phyloP scores from a whole-genome alignment of 1,284 basidiomycete genomes.

The Cryptococcus sp. region DNA sequence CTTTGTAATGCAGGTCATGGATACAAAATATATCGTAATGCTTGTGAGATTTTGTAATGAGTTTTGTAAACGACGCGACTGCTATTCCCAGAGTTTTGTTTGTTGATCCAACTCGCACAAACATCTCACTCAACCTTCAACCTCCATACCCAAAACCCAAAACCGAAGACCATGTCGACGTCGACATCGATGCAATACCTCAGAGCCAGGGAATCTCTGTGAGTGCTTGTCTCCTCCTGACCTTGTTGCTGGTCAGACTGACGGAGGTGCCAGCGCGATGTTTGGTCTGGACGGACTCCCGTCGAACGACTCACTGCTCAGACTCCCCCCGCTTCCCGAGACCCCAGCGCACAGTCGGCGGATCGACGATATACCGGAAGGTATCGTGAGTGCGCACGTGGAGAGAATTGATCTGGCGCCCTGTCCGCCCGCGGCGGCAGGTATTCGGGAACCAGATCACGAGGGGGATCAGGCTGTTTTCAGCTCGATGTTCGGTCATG shows the following conservation, averaged over 20 bases:
- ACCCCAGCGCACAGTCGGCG: constrained; percentile 16
- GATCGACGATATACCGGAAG: constrained; percentile 10
- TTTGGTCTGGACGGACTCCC: constrained; percentile 11
- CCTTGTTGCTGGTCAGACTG: background rate
- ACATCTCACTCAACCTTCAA: too few relatives aligned
- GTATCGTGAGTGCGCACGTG: background rate
- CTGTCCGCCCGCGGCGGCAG: too few relatives aligned
- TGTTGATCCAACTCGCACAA: background rate
- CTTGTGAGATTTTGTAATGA: too few relatives aligned
- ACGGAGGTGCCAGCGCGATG: constrained; percentile 6
- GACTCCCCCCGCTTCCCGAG: constrained; percentile 29
- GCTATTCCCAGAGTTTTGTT: too few relatives aligned
- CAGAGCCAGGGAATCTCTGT: constrained; percentile 3
- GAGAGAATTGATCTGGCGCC: too few relatives aligned
- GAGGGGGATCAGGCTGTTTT: too few relatives aligned
- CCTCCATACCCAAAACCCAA: background rate
- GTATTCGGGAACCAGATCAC: too few relatives aligned
- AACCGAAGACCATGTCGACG: too few relatives aligned
- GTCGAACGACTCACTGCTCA: constrained; percentile 18
- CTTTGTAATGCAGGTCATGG: too few relatives aligned
- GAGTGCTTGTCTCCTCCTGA: background rate
- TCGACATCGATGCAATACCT: constrained; percentile 1
- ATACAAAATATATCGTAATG: too few relatives aligned
- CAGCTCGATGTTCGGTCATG: background rate
- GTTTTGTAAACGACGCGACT: background rate